Evolutionary conservation across 495 filamentous ascomycete genomes (phyloP).

Genomic region (Staphylotrichum longicolle): DNA sequence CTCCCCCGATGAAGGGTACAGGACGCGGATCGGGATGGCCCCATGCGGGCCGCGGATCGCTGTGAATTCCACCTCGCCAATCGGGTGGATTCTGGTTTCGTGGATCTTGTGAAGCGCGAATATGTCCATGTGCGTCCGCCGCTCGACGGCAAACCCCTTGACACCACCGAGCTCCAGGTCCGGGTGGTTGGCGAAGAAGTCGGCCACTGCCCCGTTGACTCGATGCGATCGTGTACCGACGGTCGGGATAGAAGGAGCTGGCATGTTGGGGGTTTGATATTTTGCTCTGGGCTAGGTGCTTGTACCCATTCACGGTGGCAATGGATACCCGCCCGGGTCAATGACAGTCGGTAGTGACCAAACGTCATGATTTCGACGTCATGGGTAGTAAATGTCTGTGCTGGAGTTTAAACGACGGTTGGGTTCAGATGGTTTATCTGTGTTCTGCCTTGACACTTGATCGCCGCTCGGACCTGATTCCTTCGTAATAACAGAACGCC

Average conservation of each 20-base stretch:
- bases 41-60: conserved; percentile 40
- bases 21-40: conserved; percentile 34
- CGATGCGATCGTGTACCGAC: conserved; percentile 14
- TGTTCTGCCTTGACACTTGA: no score
- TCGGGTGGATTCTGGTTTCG: conserved; percentile 24
- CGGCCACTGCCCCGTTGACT: conserved; percentile 11
- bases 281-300: no score
- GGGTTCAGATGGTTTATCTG: no score
- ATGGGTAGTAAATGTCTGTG: no score
- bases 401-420: no score
- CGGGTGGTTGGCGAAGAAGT: conserved; percentile 21
- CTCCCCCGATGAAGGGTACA: conserved; percentile 30
- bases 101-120: conserved; percentile 35
- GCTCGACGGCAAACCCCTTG: conserved; percentile 32
- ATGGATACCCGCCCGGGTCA: no score
- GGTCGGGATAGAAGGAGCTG: conserved; percentile 1
- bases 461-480: no score
- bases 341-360: no score
- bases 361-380: no score
- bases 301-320: no score
- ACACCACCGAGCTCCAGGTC: conserved; percentile 28
- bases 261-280: no score
- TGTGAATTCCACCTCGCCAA: conserved; percentile 35
- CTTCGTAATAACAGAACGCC: no score
- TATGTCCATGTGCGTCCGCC: conserved; percentile 32